Base-by-base conservation (phyloP, 2,329 filamentous ascomycete species). In the Trichoderma semiorbis region DNA sequence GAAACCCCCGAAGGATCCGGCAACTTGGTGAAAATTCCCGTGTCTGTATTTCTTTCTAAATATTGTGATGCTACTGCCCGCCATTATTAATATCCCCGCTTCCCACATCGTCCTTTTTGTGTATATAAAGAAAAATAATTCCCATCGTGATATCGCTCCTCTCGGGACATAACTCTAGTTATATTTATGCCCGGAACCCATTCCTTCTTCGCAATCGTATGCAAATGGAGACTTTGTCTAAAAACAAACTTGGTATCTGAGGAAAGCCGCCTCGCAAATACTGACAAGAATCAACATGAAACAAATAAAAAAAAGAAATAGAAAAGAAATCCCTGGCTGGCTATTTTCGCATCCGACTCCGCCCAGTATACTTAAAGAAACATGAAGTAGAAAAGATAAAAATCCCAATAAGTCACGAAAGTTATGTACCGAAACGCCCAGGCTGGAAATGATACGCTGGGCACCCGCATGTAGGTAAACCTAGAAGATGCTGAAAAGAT, bases 191-290 rank as follows among this genome's bases (percentile, higher is more conserved):
- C 64, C 32, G 30, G 36, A n/a, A 8, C 26, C 50, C 43, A 21
- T 50, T 43, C 43, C 43, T 12, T 39, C n/a, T 24, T 36, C 64
- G 50, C 50, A 57, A 67, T 67, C 50, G 64, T 43, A 58, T 67
- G 50, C 50, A 57, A 58, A 58, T 58, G 24, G 32, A n/a, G 53
- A 43, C n/a, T 43, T 66, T 57, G 50, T 67, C 64, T 67, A 67
- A 63, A 63, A 47, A 62, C 47, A 61, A 21, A 62, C 26, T 47
- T 69, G 66, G 66, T 69, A 69, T 69, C 66, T 50, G 66, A 69
- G 66, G 39, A 61, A 30, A 34, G 21, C 39, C 18, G 30, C 57
- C 57, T 69, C 66, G 55, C 57, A 50, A 53, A 62, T 69, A 34
- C 66, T 34, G n/a, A 53, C 28, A 53, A 69, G 55, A 28, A 34